Evolutionary conservation across 495 filamentous ascomycete species (phyloP), one percentile per base, ranked within the genome.

Genomic region (Talaromyces ruber): DNA sequence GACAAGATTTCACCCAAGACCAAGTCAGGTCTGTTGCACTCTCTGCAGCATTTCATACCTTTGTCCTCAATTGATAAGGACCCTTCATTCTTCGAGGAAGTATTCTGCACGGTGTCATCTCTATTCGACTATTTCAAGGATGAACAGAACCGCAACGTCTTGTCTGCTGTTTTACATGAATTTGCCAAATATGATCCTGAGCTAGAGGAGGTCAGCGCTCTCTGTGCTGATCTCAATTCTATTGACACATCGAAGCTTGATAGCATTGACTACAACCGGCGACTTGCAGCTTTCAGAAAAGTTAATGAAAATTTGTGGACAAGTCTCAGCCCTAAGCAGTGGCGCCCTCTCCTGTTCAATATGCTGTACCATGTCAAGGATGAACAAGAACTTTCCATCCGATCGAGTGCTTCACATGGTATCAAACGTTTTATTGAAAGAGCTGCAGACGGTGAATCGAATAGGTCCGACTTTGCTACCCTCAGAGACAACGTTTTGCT

Each of bases 71-170:
- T 81, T 29, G 73, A 84, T 50, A 77, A 84, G 45, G 72, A 81
- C 65, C 37, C 57, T 14, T 66, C 67, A 60, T 72, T 79, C 45
- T 70, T 71, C 59, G 76, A 86, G 34, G 69, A 74, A 6, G 80
- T 64, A 56, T 94, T 66, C 79, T 84, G 75, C 69, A 90, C 86
- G 0, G 72, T 91, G 3, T 84, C 86, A 11, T 86, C 90, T 0
- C 77, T 96, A 52, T 97, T 95, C 62, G 88, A 89, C 45, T 95
- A 87, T 71, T 95, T 96, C 79, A 88, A 84, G 65, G 92, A 96
- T 68, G 84, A 86, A 45, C 68, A 76, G 26, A 93, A 89, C 67
- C 81, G 94, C 60, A 76, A 86, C 62, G 79, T 86, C 0, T 73
- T 98, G 24, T 87, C 88, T 24, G 77, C 83, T 58, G 88, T 97